phyloP scores from a whole-genome alignment of 305 asterid species.

The Fraxinus platypoda region DNA sequence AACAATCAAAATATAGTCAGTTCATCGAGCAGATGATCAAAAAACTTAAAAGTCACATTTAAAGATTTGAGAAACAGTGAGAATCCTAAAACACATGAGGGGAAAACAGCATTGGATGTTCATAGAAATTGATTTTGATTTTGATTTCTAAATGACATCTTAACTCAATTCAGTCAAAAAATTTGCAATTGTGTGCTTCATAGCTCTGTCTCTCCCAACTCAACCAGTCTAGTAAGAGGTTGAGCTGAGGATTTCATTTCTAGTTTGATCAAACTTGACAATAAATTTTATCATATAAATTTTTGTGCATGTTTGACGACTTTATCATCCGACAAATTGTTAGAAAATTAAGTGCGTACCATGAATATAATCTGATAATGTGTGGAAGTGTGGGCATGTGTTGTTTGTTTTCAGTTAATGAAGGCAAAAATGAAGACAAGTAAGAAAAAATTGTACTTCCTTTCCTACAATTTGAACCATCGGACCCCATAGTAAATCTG shows the following conservation, averaged over 20 bases:
- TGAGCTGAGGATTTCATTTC: neutral
- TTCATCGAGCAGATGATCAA: neutral
- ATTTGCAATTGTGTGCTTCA: neutral
- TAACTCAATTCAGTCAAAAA: too few species aligned
- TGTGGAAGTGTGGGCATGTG: neutral
- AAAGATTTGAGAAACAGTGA: neutral
- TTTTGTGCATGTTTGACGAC: too few species aligned
- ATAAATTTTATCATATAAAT: neutral
- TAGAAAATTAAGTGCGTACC: too few species aligned
- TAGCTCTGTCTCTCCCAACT: neutral
- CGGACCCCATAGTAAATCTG: neutral
- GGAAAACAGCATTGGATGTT: neutral
- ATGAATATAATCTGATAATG: too few species aligned
- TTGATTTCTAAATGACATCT: too few species aligned
- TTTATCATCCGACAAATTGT: too few species aligned
- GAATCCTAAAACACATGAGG: neutral
- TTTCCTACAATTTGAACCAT: neutral
- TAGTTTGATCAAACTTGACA: neutral
- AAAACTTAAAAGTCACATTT: neutral
- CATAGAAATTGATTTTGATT: neutral
- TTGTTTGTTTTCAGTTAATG: neutral
- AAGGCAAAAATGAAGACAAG: neutral
- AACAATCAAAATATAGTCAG: conserved; percentile 31
- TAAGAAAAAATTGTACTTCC: neutral
- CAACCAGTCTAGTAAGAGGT: neutral